Conservation (phyloP, 2,329 filamentous ascomycete genomes). For the Cordyceps cateniannulata region DNA sequence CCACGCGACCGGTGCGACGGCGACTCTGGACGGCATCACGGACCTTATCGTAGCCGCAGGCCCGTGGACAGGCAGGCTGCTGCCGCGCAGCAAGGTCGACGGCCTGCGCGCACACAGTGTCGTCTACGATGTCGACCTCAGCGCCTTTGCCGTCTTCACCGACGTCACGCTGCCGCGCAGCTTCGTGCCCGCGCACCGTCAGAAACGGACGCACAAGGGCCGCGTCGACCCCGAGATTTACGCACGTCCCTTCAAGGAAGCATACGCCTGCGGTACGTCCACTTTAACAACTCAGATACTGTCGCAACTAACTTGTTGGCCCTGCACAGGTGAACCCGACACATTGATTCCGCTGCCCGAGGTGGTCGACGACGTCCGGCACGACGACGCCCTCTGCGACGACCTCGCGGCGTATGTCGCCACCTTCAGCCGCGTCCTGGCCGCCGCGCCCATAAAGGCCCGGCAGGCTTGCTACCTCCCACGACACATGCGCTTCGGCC, state of each 20-base stretch:
- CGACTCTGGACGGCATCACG: constrained; percentile 38
- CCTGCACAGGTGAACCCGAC: constrained; percentile 63
- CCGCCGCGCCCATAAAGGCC: constrained; percentile 60
- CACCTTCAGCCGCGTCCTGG: constrained; percentile 58
- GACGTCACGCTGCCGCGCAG: constrained; percentile 67
- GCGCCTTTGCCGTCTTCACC: constrained; percentile 77
- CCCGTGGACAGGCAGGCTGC: constrained; percentile 55
- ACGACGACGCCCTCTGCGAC: constrained; percentile 71
- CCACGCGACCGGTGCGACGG: constrained; percentile 31
- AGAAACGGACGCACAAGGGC: constrained; percentile 49
- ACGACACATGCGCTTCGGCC: constrained; percentile 58
- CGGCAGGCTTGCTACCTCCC: constrained; percentile 93
- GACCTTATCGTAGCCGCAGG: constrained; percentile 52
- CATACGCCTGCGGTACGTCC: constrained; percentile 76
- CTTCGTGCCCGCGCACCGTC: constrained; percentile 50
- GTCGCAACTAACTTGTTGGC: no score
- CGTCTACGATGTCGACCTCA: constrained; percentile 58
- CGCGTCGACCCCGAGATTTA: constrained; percentile 88
- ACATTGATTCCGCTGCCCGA: constrained; percentile 65
- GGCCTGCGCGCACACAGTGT: constrained; percentile 59
- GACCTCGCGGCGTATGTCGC: constrained; percentile 77
- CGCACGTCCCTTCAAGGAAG: constrained; percentile 77
- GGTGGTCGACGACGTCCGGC: constrained; percentile 66
- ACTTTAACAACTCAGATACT: no score
- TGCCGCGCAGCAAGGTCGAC: constrained; percentile 52